Evolutionary conservation across 2,329 filamentous ascomycete species (phyloP), one percentile per base, ranked within the genome.

Genomic region (Fusarium acutatum): DNA sequence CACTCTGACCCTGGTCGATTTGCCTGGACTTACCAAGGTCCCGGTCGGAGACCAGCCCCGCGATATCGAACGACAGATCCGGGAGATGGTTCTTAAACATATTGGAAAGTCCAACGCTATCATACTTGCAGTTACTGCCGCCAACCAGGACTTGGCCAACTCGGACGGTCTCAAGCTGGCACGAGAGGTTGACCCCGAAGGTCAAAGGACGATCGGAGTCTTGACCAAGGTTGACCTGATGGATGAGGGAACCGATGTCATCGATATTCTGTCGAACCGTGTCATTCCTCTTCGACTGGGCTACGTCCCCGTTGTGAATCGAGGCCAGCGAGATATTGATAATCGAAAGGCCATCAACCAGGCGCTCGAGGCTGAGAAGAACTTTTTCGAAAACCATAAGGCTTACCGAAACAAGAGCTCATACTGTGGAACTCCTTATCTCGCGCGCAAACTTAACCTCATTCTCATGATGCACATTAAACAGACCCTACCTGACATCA

Each of bases 381-480:
- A 93, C 81, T 99, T 97, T 83, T 99, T 99, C 82, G 96, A 99
- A 79, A 96, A 96, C 83, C 96, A 99, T 89, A 97, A 97, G 86
- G 96, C 96, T 38, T 99, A 99, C 84, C 90, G 95, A 69, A 99
- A 98, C 86, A 99, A 99, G 91, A 95, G 94, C 81, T 94, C 95
- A 11, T 99, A 99, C 88, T 99, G 96, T 83, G 96, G 96, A 82
- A 99, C 96, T 7, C 96, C 96, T 8, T 99, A 99, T 81, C 88
- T 99, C 68, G 96, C 96, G 8, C 92, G 96, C 77, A 99, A 99
- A 85, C 90, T 99, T 69, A 99, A 99, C 84, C 88, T 99, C 79
- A 98, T 99, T 80, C 89, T 99, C 77, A 98, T 99, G 96, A 99
- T 99, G 96, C 96, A 99, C 87, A 99, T 99, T 87, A 99, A 99